These are phyloP conservation scores for Stevia rebaudiana DNA, from an alignment of 140 eudicot species.

Conservation along the genomic window DNA sequence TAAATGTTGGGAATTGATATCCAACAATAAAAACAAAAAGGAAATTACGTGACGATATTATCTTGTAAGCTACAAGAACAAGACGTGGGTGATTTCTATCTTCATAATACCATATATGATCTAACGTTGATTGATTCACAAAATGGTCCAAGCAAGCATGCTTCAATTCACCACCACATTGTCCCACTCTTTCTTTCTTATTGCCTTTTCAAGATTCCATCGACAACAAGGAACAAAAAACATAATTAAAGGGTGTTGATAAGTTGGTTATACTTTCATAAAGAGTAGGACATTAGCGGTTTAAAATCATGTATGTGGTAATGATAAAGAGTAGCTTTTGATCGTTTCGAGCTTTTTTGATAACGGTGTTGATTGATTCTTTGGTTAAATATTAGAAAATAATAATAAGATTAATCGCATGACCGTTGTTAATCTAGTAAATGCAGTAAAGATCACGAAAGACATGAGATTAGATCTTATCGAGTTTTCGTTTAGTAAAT, in stretches of 20 bases:
- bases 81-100: conserved; percentile 28
- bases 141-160: conserved; percentile 26
- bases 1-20: too few species aligned
- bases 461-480: too few species aligned
- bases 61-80: conserved; percentile 5
- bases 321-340: not conserved
- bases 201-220: conserved; percentile 23
- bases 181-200: conserved; percentile 1
- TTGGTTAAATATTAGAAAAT: too few species aligned
- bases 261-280: conserved; percentile 1
- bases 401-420: too few species aligned
- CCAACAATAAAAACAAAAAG: not conserved
- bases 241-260: not conserved
- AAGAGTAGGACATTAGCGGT: not conserved
- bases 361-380: too few species aligned
- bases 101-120: conserved; percentile 8
- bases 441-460: too few species aligned
- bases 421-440: too few species aligned
- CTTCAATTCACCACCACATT: conserved; percentile 31
- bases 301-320: not conserved
- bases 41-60: not conserved
- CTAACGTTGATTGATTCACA: conserved; percentile 4
- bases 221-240: conserved; percentile 12
- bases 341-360: not conserved
- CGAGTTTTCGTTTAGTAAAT: too few species aligned